Evolutionary conservation across 495 filamentous ascomycete species (phyloP), one percentile per base, ranked within the genome.

Genomic region (Thermochaetoides thermophila): DNA sequence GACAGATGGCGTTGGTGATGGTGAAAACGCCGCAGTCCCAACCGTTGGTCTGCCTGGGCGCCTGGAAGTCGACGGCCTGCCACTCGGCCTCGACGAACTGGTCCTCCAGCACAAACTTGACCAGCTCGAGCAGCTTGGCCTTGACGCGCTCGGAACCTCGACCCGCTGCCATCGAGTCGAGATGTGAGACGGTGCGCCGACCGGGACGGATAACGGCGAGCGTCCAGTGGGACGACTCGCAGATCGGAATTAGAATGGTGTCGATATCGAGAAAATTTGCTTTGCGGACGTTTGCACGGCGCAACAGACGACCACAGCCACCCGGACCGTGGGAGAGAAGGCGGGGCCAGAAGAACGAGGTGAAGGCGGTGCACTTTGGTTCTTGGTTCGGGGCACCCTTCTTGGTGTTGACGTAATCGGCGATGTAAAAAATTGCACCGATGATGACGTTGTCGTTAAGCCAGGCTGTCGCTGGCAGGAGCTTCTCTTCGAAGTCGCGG

Each of bases 381-480:
- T 57, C 52, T 17, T 64, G 56, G 17, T 52, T 46, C 3, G 56
- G 50, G 15, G 66, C 65, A 8, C 56, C 57, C 5, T 61, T 50
- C 11, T 56, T 48, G 22, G 68, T 49, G 29, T 77, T 76, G 24
- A 76, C 56, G 32, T 71, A 66, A 3, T 71, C 61, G 11, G 78
- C 66, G 15, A 84, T 54, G 15, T 72, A 50, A 1, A 61, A 51
- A 6, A 89, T 55, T 16, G 77, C 76, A 2, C 69, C 64, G 39
- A 81, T 83, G 44, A 92, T 76, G 13, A 82, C 67, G 32, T 85
- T 78, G 50, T 92, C 84, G 44, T 92, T 89, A 0, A 94, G 59
- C 84, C 84, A 94, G 0, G 55, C 59, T 7, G 50, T 45, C 2
- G 52, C 35, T 10, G 54, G 53, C 12, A 78, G 55, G 32, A 86